These are phyloP conservation scores for Syncephalastrum racemosum DNA, from an alignment of 371 early-diverging fungal species.

Conservation along the genomic window DNA sequence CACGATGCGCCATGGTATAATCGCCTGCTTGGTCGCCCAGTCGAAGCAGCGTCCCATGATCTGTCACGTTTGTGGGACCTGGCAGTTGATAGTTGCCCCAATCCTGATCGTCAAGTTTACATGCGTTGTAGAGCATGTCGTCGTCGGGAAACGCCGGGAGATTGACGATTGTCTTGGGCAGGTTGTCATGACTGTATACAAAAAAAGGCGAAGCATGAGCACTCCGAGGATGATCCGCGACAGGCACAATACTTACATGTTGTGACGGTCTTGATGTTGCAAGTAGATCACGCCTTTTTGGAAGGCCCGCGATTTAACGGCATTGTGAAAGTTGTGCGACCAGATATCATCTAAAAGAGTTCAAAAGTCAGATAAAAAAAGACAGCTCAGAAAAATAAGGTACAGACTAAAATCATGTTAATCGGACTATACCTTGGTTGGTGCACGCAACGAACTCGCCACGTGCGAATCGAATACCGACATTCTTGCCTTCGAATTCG, in stretches of 20 bases:
- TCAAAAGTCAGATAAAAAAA: no score
- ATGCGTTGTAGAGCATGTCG: slow-evolving; percentile 36
- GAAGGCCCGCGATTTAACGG: slow-evolving; percentile 42
- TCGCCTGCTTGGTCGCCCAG: slow-evolving; percentile 50
- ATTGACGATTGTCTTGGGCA: slow-evolving; percentile 38
- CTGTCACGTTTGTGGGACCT: slow-evolving; percentile 17
- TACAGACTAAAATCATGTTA: no score
- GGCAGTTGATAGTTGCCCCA: slow-evolving; percentile 39
- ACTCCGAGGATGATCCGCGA: no score
- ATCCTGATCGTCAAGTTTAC: slow-evolving; percentile 27
- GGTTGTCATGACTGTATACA: slow-evolving; percentile 29
- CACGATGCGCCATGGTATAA: slow-evolving; percentile 46
- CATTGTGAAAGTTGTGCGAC: slow-evolving; percentile 50
- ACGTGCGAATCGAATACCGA: slow-evolving; percentile 48
- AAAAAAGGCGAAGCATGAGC: no score
- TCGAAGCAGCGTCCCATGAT: slow-evolving; percentile 25
- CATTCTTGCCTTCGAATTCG: slow-evolving; percentile 51
- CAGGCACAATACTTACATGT: slow-evolving; percentile 29
- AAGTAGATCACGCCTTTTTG: slow-evolving; percentile 37
- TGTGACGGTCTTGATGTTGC: slow-evolving; percentile 39
- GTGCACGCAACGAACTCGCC: slow-evolving; percentile 47
- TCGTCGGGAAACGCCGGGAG: slow-evolving; percentile 38
- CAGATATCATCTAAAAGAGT: slow-evolving; percentile 41
- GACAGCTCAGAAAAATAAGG: no score
- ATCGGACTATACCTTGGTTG: slow-evolving; percentile 38